phyloP scores from a whole-genome alignment of 2,329 filamentous ascomycete species.

The Colletotrichum musae region DNA sequence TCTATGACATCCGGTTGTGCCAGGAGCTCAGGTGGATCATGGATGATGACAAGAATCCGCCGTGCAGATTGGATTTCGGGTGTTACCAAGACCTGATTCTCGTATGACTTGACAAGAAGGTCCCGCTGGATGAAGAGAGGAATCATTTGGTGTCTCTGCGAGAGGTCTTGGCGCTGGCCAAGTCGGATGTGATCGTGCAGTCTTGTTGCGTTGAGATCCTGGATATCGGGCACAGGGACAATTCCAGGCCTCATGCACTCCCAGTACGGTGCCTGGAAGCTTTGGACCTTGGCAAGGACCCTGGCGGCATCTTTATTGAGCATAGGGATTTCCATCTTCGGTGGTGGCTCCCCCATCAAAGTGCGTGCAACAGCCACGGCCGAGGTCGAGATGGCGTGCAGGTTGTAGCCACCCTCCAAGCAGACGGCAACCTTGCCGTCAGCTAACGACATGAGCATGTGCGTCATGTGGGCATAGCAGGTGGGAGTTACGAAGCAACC shows the following conservation, averaged over 20 bases:
- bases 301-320: constrained; percentile 71
- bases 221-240: constrained; percentile 67
- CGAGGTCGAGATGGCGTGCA: constrained; percentile 91
- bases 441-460: constrained; percentile 97
- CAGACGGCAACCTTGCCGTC: constrained; percentile 92
- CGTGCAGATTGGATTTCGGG: constrained; percentile 75
- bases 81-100: constrained; percentile 89
- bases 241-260: constrained; percentile 84
- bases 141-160: constrained; percentile 82
- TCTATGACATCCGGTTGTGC: constrained; percentile 78
- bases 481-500: constrained; percentile 92
- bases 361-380: constrained; percentile 92
- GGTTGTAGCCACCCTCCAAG: constrained; percentile 95
- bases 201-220: constrained; percentile 69
- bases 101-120: constrained; percentile 80
- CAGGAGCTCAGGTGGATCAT: constrained; percentile 86
- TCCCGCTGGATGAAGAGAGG: constrained; percentile 85
- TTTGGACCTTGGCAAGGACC: constrained; percentile 71
- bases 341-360: constrained; percentile 94
- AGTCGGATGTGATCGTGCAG: constrained; percentile 85
- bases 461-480: constrained; percentile 98
- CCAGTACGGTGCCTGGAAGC: constrained; percentile 82
- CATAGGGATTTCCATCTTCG: constrained; percentile 68
- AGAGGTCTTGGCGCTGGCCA: constrained; percentile 81
- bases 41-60: constrained; percentile 87